Conservation (phyloP, 129 eudicot species). For the Saussurea involucrata region DNA sequence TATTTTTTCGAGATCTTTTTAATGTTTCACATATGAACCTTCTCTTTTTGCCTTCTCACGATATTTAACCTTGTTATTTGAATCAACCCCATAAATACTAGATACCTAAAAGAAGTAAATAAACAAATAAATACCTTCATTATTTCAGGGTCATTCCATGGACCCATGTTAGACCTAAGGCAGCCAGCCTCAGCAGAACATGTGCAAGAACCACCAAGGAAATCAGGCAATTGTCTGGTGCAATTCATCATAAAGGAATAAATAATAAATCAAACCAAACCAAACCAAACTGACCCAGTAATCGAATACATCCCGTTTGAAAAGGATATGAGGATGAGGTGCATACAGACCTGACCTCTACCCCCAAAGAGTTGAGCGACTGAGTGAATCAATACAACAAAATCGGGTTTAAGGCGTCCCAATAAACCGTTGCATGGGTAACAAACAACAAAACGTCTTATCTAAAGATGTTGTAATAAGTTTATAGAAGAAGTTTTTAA, state of each 20-base stretch:
- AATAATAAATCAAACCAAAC: not conserved
- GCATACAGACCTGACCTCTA: not conserved
- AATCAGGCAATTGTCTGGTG: slow-evolving; percentile 85
- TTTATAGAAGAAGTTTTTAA: not conserved
- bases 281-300: not conserved
- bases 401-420: not conserved
- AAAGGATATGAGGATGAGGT: not conserved
- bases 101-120: not conserved
- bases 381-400: not conserved
- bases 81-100: not conserved
- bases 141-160: slow-evolving; percentile 86
- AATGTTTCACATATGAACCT: not conserved
- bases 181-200: slow-evolving; percentile 78
- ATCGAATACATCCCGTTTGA: too few relatives aligned
- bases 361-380: not conserved
- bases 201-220: slow-evolving; percentile 84
- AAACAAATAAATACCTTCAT: slow-evolving; percentile 57
- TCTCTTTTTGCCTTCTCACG: not conserved
- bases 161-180: slow-evolving; percentile 81
- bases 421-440: not conserved
- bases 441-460: not conserved
- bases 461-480: not conserved
- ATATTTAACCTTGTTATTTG: not conserved
- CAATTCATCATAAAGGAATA: slow-evolving; percentile 5
- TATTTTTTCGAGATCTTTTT: too few relatives aligned